These are phyloP conservation scores for Tuctoria greenei DNA, from an alignment of 176 grass and related monocot species.

Conservation along the genomic window DNA sequence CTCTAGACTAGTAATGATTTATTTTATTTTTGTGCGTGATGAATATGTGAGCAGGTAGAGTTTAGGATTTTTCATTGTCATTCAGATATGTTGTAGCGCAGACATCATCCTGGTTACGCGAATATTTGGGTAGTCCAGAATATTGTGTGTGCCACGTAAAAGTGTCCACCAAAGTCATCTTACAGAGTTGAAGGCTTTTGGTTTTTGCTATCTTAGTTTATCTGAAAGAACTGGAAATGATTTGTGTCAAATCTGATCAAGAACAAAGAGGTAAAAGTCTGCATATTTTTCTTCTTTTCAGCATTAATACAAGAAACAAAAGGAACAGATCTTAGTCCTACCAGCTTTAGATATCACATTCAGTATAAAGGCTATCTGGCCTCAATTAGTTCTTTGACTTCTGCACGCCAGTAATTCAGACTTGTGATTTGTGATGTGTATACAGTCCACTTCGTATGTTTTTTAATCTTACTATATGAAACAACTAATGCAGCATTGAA, in stretches of 20 bases:
- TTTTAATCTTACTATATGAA: slow-evolving; percentile 19
- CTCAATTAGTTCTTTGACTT: slow-evolving; percentile 2
- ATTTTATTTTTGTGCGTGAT: not conserved
- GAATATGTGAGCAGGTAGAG: not conserved
- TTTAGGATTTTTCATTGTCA: not conserved
- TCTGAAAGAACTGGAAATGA: not conserved
- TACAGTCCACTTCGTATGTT: not conserved
- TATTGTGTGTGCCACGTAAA: not conserved
- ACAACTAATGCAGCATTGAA: slow-evolving; percentile 67
- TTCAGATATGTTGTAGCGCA: not conserved
- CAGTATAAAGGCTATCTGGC: not conserved
- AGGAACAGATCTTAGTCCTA: not conserved
- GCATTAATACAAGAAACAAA: not conserved
- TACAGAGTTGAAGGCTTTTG: not conserved
- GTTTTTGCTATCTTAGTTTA: not conserved
- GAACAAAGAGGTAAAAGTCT: not conserved
- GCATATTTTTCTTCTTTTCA: not conserved
- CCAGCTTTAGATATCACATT: not conserved
- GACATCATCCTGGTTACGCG: not conserved
- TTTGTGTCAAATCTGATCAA: not conserved
- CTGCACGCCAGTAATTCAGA: not conserved
- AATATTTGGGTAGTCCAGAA: not conserved
- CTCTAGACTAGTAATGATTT: not conserved
- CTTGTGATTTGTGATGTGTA: slow-evolving; percentile 4
- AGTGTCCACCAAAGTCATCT: not conserved